Percentiles rank a stretch among this genome's conserved stretches.
Conservation (phyloP, 208 protist species). For the Leishmania tropica region DNA sequence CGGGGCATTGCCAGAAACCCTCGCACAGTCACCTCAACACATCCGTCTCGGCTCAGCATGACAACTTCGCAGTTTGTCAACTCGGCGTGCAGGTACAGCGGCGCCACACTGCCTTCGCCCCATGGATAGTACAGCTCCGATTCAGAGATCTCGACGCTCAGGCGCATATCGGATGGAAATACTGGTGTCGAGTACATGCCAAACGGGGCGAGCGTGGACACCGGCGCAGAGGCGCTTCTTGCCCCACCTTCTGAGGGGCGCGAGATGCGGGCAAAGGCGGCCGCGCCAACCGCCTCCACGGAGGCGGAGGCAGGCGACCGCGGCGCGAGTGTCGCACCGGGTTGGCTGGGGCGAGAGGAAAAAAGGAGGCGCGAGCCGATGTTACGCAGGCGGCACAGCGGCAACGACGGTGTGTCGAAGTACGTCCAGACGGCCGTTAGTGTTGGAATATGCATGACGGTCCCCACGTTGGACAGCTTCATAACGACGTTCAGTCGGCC, state of each 20-base stretch:
- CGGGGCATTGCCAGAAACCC: conserved; percentile 30
- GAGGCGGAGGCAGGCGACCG: conserved; percentile 27
- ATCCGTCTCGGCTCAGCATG: conserved; percentile 49
- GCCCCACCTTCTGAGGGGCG: background rate
- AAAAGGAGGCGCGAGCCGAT: conserved; percentile 59
- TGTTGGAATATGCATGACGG: conserved; percentile 57
- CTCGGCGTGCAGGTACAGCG: conserved; percentile 42
- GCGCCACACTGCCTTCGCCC: conserved; percentile 47
- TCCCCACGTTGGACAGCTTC: conserved; percentile 19
- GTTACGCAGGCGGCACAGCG: conserved; percentile 47
- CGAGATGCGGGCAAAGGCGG: conserved; percentile 26
- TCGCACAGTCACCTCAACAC: conserved; percentile 37
- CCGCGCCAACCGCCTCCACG: conserved; percentile 25
- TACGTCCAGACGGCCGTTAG: conserved; percentile 55
- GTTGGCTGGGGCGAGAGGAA: conserved; percentile 20
- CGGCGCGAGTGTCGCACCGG: conserved; percentile 12
- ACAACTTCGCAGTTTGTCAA: conserved; percentile 27
- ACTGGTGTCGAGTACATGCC: conserved; percentile 43
- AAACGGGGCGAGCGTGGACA: background rate
- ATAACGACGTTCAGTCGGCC: conserved; percentile 25
- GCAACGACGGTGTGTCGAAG: conserved; percentile 54
- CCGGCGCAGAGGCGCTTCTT: background rate
- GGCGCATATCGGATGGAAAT: conserved; percentile 50
- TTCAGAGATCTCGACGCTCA: conserved; percentile 31
- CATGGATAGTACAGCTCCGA: conserved; percentile 59